Percentiles rank a stretch among this genome's conserved stretches.
These are phyloP conservation scores for Chlorophyllum brunneum DNA, from an alignment of 768 basidiomycete species.

Conservation along the genomic window DNA sequence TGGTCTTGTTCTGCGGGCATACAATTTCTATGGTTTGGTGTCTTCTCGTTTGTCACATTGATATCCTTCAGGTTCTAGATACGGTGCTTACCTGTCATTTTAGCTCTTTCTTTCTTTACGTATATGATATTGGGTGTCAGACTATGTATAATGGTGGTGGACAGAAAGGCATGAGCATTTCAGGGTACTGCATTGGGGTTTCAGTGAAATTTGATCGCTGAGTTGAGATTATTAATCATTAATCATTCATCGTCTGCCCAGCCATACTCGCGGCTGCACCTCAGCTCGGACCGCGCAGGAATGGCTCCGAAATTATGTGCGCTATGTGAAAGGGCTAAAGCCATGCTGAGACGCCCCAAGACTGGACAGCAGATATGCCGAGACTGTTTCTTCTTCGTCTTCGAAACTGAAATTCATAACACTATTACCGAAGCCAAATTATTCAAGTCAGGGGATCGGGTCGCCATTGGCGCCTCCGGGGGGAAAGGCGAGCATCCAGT, in stretches of 20 bases:
- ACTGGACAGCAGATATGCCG: slow-evolving; percentile 97
- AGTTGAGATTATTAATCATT: slow-evolving; percentile 5
- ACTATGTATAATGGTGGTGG: too few species aligned
- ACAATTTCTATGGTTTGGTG: neutral
- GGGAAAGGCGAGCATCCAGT: slow-evolving; percentile 74
- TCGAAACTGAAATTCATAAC: slow-evolving; percentile 97
- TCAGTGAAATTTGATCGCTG: slow-evolving; percentile 6
- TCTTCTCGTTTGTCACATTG: neutral
- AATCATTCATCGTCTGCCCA: too few species aligned
- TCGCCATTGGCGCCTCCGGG: slow-evolving; percentile 97
- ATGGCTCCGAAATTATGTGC: slow-evolving; percentile 85
- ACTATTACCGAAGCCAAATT: slow-evolving; percentile 82
- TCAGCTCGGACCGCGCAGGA: neutral
- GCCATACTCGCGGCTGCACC: neutral
- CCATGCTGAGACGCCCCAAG: slow-evolving; percentile 92
- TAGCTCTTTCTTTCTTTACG: neutral
- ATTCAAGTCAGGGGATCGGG: slow-evolving; percentile 86
- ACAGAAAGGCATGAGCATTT: too few species aligned
- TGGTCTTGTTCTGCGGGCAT: neutral
- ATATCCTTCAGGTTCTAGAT: slow-evolving; percentile 2
- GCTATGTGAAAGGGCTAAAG: slow-evolving; percentile 69
- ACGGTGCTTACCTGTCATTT: neutral
- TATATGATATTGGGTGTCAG: too few species aligned
- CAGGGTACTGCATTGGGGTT: too few species aligned
- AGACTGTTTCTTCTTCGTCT: slow-evolving; percentile 94